Conservation (phyloP, 2,329 filamentous ascomycete species). For the Fusarium paranaense region DNA sequence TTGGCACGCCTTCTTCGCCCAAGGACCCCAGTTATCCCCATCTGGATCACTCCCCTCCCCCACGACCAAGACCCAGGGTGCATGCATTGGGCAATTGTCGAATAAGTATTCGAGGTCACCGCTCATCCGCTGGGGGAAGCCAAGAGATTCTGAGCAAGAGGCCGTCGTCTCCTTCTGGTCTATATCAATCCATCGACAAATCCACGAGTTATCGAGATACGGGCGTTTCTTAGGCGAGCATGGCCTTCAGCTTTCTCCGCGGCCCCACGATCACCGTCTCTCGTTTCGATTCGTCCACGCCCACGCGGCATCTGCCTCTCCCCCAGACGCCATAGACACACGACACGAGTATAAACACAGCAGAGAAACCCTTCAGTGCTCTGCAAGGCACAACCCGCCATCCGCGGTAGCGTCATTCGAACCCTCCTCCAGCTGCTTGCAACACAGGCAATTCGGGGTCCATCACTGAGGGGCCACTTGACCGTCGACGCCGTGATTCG, state of each 20-base stretch:
- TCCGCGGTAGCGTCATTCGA: slow-evolving; percentile 31
- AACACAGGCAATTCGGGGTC: slow-evolving; percentile 21
- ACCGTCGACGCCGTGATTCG: slow-evolving; percentile 38
- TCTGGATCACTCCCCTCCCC: slow-evolving; percentile 22
- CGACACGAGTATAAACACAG: slow-evolving; percentile 26
- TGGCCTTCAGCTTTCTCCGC: slow-evolving; percentile 33
- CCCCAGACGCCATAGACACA: slow-evolving; percentile 7
- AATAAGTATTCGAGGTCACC: slow-evolving; percentile 36
- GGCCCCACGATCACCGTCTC: slow-evolving; percentile 34
- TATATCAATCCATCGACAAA: slow-evolving; percentile 8
- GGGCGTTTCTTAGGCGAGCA: slow-evolving; percentile 13
- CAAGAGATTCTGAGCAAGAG: background rate
- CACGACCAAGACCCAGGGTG: slow-evolving; percentile 15
- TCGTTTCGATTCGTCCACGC: slow-evolving; percentile 34
- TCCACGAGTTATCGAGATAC: background rate
- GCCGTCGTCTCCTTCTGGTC: slow-evolving; percentile 1
- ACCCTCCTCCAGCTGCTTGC: slow-evolving; percentile 8
- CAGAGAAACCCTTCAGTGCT: slow-evolving; percentile 15
- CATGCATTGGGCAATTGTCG: slow-evolving; percentile 10
- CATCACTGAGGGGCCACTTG: slow-evolving; percentile 19
- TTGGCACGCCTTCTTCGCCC: slow-evolving; percentile 27
- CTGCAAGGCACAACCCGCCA: slow-evolving; percentile 45
- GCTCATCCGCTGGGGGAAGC: slow-evolving; percentile 11
- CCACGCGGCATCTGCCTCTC: slow-evolving; percentile 27
- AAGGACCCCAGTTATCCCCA: slow-evolving; percentile 16